Percentiles rank a stretch among this genome's conserved stretches.
These are phyloP conservation scores for Metarhizium rileyi DNA, from an alignment of 2,329 filamentous ascomycete genomes.

Conservation along the genomic window DNA sequence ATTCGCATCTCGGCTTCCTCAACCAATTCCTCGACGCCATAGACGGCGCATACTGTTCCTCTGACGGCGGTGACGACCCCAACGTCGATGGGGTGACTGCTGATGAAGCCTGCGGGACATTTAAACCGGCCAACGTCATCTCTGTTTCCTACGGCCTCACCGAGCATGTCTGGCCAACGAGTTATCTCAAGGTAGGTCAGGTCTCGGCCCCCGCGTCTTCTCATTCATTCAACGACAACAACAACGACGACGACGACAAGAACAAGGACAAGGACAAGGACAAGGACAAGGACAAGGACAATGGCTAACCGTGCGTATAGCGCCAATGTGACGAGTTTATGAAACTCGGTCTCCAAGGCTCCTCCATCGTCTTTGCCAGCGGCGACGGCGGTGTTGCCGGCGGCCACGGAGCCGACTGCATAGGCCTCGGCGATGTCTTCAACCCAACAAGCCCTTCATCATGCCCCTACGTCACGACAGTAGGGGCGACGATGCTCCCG, in stretches of 20 bases:
- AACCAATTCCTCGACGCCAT: constrained; percentile 34
- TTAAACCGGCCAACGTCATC: constrained; percentile 39
- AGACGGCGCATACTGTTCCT: constrained; percentile 33
- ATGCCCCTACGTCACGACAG: constrained; percentile 3
- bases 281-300: not conserved
- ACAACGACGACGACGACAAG: too few relatives aligned
- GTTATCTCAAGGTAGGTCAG: constrained; percentile 28
- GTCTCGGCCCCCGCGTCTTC: too few relatives aligned
- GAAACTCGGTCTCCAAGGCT: constrained; percentile 44
- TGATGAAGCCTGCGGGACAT: constrained; percentile 34
- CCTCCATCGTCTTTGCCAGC: constrained; percentile 35
- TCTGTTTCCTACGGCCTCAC: constrained; percentile 44
- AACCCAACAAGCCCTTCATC: constrained; percentile 1
- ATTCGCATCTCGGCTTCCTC: constrained; percentile 25
- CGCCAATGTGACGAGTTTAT: constrained; percentile 47
- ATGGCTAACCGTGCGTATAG: constrained; percentile 6
- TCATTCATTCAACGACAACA: too few relatives aligned
- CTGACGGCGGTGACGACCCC: constrained; percentile 27
- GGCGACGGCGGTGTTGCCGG: constrained; percentile 22
- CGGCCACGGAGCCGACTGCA: constrained; percentile 1
- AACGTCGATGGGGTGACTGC: constrained; percentile 30
- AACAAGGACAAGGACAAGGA: too few relatives aligned
- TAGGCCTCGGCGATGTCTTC: constrained; percentile 8
- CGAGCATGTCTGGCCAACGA: constrained; percentile 36
- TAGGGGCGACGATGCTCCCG: constrained; percentile 1